Evolutionary conservation across 441 rosid genomes (phyloP).

Genomic region (Macaranga tanarius): DNA sequence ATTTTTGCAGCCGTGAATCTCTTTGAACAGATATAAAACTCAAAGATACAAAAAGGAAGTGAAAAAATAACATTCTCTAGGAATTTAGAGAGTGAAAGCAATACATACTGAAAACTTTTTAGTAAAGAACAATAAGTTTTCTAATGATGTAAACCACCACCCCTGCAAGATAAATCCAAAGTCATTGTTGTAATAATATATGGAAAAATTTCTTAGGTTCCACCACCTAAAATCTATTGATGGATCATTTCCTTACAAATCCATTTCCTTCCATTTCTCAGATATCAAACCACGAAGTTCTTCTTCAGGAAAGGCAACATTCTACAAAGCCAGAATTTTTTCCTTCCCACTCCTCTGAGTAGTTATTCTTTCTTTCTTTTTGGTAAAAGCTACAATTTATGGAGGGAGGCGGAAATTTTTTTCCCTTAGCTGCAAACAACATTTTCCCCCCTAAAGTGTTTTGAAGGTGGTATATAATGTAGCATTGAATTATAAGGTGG

Average conservation of each 20-base stretch:
- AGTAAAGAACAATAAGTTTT: constrained; percentile 81
- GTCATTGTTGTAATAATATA: not conserved
- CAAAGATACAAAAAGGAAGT: no score
- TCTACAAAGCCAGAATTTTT: constrained; percentile 85
- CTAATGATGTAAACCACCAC: constrained; percentile 94
- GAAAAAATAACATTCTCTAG: no score
- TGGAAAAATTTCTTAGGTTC: not conserved
- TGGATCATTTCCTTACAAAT: constrained; percentile 97
- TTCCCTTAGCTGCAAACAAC: no score
- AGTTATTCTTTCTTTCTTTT: no score
- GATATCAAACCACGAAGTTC: constrained; percentile 72
- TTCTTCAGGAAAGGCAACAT: constrained; percentile 77
- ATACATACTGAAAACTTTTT: constrained; percentile 59
- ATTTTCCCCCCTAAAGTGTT: no score
- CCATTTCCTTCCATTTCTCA: constrained; percentile 98
- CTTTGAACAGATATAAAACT: no score
- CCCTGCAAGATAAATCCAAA: constrained; percentile 65
- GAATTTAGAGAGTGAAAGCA: not conserved
- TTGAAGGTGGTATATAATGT: no score
- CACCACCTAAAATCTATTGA: constrained; percentile 86
- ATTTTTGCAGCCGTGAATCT: constrained; percentile 40
- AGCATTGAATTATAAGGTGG: no score
- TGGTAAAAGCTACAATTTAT: no score
- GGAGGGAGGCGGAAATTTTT: no score
- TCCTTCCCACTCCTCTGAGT: no score